phyloP scores from a whole-genome alignment of 202 grass and related monocot species.

The Zizania palustris region DNA sequence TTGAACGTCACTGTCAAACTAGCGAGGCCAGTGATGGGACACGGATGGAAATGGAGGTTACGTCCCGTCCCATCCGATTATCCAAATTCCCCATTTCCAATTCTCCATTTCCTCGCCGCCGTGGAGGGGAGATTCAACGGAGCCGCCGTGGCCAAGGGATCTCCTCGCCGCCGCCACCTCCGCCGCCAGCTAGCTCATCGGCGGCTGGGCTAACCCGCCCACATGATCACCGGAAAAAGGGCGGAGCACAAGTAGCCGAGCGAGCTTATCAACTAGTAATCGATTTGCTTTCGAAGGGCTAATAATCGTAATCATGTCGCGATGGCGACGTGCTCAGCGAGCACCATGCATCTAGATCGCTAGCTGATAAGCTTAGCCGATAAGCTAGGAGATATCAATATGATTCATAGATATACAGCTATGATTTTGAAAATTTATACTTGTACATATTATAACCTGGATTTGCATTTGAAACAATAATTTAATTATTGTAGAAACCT shows the following conservation, averaged over 20 bases:
- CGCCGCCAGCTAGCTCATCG: neutral
- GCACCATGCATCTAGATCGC: neutral
- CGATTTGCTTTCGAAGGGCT: neutral
- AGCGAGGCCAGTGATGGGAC: too few relatives aligned
- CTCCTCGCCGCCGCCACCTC: neutral
- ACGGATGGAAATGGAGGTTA: neutral
- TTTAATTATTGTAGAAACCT: too few relatives aligned
- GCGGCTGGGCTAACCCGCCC: neutral
- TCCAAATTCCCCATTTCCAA: neutral
- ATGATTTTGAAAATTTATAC: too few relatives aligned
- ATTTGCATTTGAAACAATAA: too few relatives aligned
- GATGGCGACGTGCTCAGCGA: conserved; percentile 25
- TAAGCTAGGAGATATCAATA: too few relatives aligned
- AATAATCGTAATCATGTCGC: conserved; percentile 38
- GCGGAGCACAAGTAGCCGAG: too few relatives aligned
- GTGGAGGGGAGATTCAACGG: neutral
- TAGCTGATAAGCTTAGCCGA: too few relatives aligned
- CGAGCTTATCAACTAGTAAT: too few relatives aligned
- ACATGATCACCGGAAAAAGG: neutral
- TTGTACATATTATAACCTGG: too few relatives aligned
- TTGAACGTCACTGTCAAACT: too few relatives aligned
- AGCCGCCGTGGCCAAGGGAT: neutral
- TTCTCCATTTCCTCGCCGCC: neutral
- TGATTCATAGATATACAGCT: too few relatives aligned
- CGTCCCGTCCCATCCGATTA: neutral